Evolutionary conservation across 352 stramenopile species (phyloP).

Genomic region (Thalassiosira hispida): DNA sequence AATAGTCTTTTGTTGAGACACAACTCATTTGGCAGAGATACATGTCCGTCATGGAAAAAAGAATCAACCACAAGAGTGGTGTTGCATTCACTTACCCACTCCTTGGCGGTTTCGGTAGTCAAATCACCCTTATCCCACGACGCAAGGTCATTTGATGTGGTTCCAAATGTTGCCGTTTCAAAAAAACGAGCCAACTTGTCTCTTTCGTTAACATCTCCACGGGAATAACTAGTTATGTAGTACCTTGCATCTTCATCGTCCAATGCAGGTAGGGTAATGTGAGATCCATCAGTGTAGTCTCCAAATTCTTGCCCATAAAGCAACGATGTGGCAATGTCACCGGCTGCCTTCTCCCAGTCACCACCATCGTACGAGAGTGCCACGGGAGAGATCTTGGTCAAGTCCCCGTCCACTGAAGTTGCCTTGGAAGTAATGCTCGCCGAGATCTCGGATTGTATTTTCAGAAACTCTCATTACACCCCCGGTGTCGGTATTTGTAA

Average conservation of each 20-base stretch:
- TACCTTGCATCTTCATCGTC: slow-evolving; percentile 37
- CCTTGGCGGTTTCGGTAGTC: slow-evolving; percentile 23
- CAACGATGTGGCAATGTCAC: slow-evolving; percentile 54
- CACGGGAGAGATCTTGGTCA: slow-evolving; percentile 51
- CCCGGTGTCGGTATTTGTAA: slow-evolving; percentile 32
- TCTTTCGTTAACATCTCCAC: slow-evolving; percentile 20
- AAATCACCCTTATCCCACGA: slow-evolving; percentile 22
- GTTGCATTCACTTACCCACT: no score
- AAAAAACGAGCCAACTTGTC: slow-evolving; percentile 52
- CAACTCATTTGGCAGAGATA: no score
- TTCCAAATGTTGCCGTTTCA: slow-evolving; percentile 61
- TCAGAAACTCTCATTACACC: slow-evolving; percentile 21
- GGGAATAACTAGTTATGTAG: slow-evolving; percentile 50
- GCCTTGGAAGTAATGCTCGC: slow-evolving; percentile 63
- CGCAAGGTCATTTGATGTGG: slow-evolving; percentile 38
- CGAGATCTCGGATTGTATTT: slow-evolving; percentile 14
- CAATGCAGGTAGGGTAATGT: slow-evolving; percentile 47
- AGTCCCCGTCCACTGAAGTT: slow-evolving; percentile 25
- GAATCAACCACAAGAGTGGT: no score
- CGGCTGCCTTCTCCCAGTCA: slow-evolving; percentile 57
- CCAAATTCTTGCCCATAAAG: slow-evolving; percentile 44
- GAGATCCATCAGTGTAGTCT: slow-evolving; percentile 39
- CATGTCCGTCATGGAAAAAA: no score
- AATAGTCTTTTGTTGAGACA: no score
- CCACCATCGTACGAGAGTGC: slow-evolving; percentile 58